Evolutionary conservation across 345 rosid genomes (phyloP).

Genomic region (Pseudoturritis turrita): DNA sequence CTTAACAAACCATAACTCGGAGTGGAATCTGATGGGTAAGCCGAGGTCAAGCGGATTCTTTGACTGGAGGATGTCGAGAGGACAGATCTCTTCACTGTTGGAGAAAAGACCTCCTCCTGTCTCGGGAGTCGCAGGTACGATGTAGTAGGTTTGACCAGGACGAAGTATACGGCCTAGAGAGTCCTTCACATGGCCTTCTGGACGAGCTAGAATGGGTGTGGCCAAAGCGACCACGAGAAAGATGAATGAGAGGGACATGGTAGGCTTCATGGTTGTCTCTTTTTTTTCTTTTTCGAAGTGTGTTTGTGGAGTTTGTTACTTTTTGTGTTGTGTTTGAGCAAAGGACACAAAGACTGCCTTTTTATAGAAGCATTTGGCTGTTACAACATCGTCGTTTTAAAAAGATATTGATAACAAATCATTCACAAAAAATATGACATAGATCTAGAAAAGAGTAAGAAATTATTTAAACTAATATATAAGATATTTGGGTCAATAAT

Average conservation of each 20-base stretch:
- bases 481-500: too few species aligned
- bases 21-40: not conserved
- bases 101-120: constrained; percentile 3
- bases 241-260: not conserved
- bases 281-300: not conserved
- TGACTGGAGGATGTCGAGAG: constrained; percentile 10
- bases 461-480: too few species aligned
- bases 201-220: constrained; percentile 4
- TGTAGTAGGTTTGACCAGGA: constrained; percentile 13
- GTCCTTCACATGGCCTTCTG: constrained; percentile 7
- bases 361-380: not conserved
- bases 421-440: not conserved
- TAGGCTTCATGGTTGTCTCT: not conserved
- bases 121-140: not conserved
- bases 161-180: constrained; percentile 6
- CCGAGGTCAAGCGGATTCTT: constrained; percentile 9
- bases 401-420: not conserved
- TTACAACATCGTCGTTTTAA: not conserved
- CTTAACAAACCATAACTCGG: constrained; percentile 11
- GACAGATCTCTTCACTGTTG: constrained; percentile 13
- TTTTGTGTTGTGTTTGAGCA: not conserved
- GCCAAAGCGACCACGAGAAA: constrained; percentile 3
- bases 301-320: not conserved
- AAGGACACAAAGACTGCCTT: not conserved
- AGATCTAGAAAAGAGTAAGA: not conserved